Base-by-base conservation (phyloP, 176 grass and related monocot genomes). In the Oryza nivara region DNA sequence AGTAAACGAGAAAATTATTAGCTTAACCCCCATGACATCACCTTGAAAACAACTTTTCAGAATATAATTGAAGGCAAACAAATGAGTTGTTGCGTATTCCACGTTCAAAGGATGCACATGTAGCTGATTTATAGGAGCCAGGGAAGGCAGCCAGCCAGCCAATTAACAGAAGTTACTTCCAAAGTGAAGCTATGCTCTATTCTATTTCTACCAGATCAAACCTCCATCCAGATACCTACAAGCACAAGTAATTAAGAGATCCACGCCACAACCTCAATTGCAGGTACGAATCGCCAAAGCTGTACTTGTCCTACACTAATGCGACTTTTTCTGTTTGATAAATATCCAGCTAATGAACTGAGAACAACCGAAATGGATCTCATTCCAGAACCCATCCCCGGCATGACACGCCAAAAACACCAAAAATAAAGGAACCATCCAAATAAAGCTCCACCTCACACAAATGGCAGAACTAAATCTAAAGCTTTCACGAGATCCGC, bases 1-100 rank as follows among this genome's bases (percentile, higher is more conserved):
- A 75, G 71, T 9, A 79, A 90, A 67, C 19, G 69, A 73, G n/a
- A 25, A 79, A 52, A 26, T 61, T 45, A 80, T 86, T 83, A 91
- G 87, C 49, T 88, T 47, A 84, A 70, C 72, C 34, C 15, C 65
- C 70, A 68, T 48, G 10, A 81, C 79, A 41, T 20, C 58, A 77
- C 43, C 52, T 71, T 16, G 14, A 86, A 74, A 86, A 89, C 35
- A 14, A 70, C 11, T 8, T 45, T 83, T 78, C 10, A 34, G 63
- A 19, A 81, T 74, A 28, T 15, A 70, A n/a, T n/a, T 77, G 43
- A 46, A 84, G 44, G 22, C 13, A 12, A 78, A 80, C 6, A 14
- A 49, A 48, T 44, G 67, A 78, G 80, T 30, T 41, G 73, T 19
- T 58, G 78, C 4, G 61, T 22, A 49, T 1, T 12, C 36, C 25